A percentile compares a stretch with the other conserved stretches of the same genome.
These are phyloP conservation scores for Suillus subaureus DNA, from an alignment of 768 basidiomycete species.

Conservation along the genomic window DNA sequence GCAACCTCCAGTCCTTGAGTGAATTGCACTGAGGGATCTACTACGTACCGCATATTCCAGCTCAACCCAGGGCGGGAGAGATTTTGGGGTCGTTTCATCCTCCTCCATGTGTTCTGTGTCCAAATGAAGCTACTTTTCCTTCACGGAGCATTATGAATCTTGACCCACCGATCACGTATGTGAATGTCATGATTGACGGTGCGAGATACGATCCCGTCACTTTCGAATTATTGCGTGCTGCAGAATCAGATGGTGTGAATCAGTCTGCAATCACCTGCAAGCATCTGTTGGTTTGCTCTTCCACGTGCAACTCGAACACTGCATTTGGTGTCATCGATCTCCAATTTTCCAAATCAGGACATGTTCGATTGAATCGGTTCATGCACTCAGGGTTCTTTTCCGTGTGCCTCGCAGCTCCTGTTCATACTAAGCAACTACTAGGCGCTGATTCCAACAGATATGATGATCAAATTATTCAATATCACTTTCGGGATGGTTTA, in stretches of 20 bases:
- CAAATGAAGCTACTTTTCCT: conserved; percentile 7
- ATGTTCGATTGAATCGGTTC: neutral
- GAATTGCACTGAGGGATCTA: neutral
- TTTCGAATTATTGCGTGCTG: neutral
- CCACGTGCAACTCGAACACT: neutral
- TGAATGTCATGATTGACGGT: conserved; percentile 41
- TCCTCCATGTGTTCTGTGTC: conserved; percentile 93
- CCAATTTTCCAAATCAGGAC: conserved; percentile 16
- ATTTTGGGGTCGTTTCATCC: conserved; percentile 72
- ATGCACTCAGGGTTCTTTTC: conserved; percentile 15
- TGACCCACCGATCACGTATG: conserved; percentile 60
- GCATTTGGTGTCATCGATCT: conserved; percentile 7
- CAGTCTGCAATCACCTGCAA: neutral
- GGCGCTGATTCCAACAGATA: neutral
- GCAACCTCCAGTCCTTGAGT: conserved; percentile 3
- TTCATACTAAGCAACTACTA: neutral
- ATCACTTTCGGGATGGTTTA: neutral
- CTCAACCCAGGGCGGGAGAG: conserved; percentile 88
- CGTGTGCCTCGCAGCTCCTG: conserved; percentile 25
- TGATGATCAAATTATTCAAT: too few species aligned
- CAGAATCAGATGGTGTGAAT: neutral
- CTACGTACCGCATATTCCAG: conserved; percentile 81
- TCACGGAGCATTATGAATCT: neutral
- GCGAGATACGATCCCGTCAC: neutral
- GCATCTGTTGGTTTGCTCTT: neutral